Percentiles rank a stretch among this genome's conserved stretches.
phyloP scores from a whole-genome alignment of 768 basidiomycete genomes.

The Strobilomyces confusus region DNA sequence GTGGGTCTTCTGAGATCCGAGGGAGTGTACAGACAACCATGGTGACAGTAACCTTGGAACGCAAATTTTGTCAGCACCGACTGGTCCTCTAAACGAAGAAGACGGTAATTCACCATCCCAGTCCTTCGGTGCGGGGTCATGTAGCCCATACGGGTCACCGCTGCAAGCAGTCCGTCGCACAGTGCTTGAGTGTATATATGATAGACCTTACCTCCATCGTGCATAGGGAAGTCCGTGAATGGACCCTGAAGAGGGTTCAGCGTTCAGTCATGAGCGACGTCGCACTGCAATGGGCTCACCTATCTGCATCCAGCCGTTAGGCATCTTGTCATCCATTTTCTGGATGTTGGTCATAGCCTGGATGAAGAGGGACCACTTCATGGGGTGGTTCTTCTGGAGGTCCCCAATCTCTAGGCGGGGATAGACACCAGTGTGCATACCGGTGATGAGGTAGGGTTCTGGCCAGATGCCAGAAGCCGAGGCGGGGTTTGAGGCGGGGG shows the following conservation, averaged over 20 bases:
- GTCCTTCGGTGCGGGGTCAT: conserved; percentile 1
- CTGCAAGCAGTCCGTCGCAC: background rate
- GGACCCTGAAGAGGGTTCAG: background rate
- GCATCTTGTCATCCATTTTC: conserved; percentile 8
- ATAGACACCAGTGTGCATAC: conserved; percentile 3
- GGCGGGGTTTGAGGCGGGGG: too few relatives aligned
- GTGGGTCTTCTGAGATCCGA: background rate
- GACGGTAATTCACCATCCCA: conserved; percentile 6
- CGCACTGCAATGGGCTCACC: background rate
- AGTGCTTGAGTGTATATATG: too few relatives aligned
- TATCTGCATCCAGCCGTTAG: conserved; percentile 22
- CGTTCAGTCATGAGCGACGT: background rate
- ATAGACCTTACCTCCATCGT: conserved; percentile 7
- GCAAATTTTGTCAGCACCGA: conserved; percentile 1
- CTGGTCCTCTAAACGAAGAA: background rate
- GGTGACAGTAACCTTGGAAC: conserved; percentile 18
- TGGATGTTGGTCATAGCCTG: conserved; percentile 9
- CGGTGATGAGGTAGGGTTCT: conserved; percentile 10
- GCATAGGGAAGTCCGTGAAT: conserved; percentile 19
- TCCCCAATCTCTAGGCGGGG: conserved; percentile 15
- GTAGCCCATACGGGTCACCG: conserved; percentile 15
- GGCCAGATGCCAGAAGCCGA: conserved; percentile 5
- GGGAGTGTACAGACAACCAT: conserved; percentile 9
- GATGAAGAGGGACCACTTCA: conserved; percentile 20
- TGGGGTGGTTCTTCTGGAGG: conserved; percentile 2